Base-by-base conservation (phyloP, 768 basidiomycete species). In the Tylopilus plumbeoviolaceoides region DNA sequence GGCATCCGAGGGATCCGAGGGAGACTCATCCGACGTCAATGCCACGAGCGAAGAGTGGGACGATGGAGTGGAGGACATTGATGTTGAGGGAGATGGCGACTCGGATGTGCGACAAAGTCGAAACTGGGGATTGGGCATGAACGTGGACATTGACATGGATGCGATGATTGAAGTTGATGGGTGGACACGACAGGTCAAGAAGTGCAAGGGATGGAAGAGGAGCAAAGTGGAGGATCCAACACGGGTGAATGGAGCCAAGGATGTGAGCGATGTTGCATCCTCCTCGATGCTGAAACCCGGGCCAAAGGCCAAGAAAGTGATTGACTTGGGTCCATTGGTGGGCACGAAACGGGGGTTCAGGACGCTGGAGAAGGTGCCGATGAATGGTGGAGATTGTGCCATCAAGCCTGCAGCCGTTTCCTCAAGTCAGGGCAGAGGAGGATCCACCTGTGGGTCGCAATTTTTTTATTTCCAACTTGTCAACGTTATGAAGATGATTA, bases 241-340 rank as follows among this genome's bases (percentile, higher is more conserved):
- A 5, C 43, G 14, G 3, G 17, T 31, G 28, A 46, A 53, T 12
- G 50, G 27, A 12, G 20, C 17, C 3, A 48, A 21, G 25, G 48
- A 51, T 18, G 23, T 21, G 2, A 33, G 21, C 11, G 23, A 14
- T 47, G 31, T 40, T 31, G 39, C 7, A 10, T 39, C 52, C 1
- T 28, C 23, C 27, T 54, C 58, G 50, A 51, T 25, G 18, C 2
- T 17, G 30, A 51, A 44, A 23, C n/a, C n/a, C n/a, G n/a, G n/a
- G n/a, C 23, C 40, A 8, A 53, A 18, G 23, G 17, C 18, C 11
- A 54, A 48, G 41, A 50, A 58, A 14, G 15, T 23, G 6, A 56
- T 77, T 0, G 79, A 87, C 63, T 61, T 88, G 1, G 87, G 87
- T 14, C 87, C 87, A 5, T 68, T 89, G 27, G 69, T 89, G 0